phyloP scores from a whole-genome alignment of 257 asterid genomes.

The Solanum pennellii region DNA sequence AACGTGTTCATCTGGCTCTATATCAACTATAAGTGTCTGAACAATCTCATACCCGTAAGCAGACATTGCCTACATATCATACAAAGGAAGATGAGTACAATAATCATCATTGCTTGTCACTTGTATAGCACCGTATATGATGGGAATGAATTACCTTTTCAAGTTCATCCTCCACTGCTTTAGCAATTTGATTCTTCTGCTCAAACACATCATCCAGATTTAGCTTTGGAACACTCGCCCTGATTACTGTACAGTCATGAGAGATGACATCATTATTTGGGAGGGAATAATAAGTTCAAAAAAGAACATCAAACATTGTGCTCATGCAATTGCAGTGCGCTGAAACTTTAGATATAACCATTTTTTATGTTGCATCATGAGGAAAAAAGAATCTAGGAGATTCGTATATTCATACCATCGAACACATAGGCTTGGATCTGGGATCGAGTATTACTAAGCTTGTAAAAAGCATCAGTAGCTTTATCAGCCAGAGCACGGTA shows the following conservation, averaged over 20 bases:
- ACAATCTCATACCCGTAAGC: constrained; percentile 77
- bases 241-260: constrained; percentile 31
- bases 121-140: not conserved
- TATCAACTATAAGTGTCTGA: constrained; percentile 78
- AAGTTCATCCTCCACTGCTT: constrained; percentile 73
- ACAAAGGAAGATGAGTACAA: not conserved
- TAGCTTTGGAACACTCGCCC: constrained; percentile 70
- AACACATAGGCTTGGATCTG: constrained; percentile 86
- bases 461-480: constrained; percentile 77
- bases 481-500: constrained; percentile 62
- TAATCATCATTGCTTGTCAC: not conserved
- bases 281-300: not conserved
- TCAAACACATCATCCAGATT: constrained; percentile 57
- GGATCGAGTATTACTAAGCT: constrained; percentile 60
- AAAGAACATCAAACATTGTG: not conserved
- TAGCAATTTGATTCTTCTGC: constrained; percentile 77
- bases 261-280: not conserved
- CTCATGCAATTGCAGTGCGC: not conserved
- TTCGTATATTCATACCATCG: constrained; percentile 38
- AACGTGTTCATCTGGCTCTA: constrained; percentile 70
- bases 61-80: constrained; percentile 59
- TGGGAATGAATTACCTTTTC: constrained; percentile 37
- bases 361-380: not conserved
- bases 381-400: not conserved
- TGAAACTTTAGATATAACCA: not conserved